Conservation (phyloP, 176 grass and related monocot species). For the Ensete glaucum region DNA sequence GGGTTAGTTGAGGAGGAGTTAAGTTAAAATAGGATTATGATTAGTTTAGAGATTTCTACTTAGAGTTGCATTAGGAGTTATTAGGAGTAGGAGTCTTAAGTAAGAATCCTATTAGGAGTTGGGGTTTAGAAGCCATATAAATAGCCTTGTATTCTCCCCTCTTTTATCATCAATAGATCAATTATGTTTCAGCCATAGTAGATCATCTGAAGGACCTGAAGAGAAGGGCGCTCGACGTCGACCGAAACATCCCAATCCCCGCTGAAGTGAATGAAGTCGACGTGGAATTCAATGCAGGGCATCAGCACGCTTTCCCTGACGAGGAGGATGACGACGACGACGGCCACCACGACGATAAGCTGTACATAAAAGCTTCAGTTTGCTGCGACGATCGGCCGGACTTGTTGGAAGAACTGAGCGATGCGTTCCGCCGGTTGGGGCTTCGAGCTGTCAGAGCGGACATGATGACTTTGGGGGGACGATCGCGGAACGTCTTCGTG, state of each 20-base stretch:
- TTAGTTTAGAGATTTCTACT: no score
- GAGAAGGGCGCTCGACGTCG: constrained; percentile 21
- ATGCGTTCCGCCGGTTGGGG: not conserved
- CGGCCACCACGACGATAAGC: no score
- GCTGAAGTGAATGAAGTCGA: not conserved
- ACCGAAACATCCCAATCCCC: not conserved
- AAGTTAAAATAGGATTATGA: no score
- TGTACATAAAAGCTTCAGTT: constrained; percentile 7
- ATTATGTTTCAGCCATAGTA: no score
- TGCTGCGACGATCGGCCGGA: constrained; percentile 9
- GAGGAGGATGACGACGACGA: not conserved
- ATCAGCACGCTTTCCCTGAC: not conserved
- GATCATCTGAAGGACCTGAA: constrained; percentile 55
- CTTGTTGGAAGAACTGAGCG: not conserved
- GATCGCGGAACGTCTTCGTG: not conserved
- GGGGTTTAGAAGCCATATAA: no score
- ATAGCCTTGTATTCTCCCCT: no score
- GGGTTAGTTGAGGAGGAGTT: no score
- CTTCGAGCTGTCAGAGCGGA: constrained; percentile 8
- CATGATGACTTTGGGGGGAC: not conserved
- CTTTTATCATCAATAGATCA: no score
- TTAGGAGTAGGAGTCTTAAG: no score
- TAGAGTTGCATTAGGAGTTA: no score
- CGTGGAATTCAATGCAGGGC: not conserved
- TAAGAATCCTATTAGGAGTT: no score